Evolutionary conservation across 768 basidiomycete genomes (phyloP).

Genomic region (button mushroom (Agaricus bisporus)): DNA sequence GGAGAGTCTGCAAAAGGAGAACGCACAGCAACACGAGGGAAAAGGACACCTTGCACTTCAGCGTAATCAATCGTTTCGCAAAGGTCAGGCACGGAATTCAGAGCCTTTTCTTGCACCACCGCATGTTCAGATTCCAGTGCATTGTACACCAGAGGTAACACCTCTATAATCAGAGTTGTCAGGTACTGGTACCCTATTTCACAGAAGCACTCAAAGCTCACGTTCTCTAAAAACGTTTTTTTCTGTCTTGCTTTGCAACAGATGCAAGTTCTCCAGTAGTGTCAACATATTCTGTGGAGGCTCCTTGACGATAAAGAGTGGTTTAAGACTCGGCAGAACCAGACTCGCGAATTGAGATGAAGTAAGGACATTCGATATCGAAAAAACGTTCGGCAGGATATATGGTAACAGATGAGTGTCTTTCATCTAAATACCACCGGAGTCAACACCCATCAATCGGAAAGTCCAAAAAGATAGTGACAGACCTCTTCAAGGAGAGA

Average conservation of each 20-base stretch:
- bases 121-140: slow-evolving; percentile 95
- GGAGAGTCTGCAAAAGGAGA: not conserved
- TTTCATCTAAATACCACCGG: slow-evolving; percentile 63
- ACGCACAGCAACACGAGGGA: slow-evolving; percentile 85
- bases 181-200: not conserved
- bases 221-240: slow-evolving; percentile 84
- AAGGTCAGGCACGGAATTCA: slow-evolving; percentile 77
- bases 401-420: slow-evolving; percentile 90
- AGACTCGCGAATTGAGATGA: slow-evolving; percentile 73
- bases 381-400: slow-evolving; percentile 93
- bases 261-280: slow-evolving; percentile 79
- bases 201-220: slow-evolving; percentile 31
- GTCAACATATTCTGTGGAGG: slow-evolving; percentile 98
- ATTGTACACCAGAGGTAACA: slow-evolving; percentile 94
- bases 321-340: slow-evolving; percentile 85
- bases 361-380: slow-evolving; percentile 73
- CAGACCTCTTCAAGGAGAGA: slow-evolving; percentile 87
- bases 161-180: slow-evolving; percentile 45
- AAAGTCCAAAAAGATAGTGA: not conserved
- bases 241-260: slow-evolving; percentile 87
- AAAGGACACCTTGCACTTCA: slow-evolving; percentile 84
- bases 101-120: slow-evolving; percentile 83
- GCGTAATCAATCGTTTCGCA: slow-evolving; percentile 95
- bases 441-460: slow-evolving; percentile 5
- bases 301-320: slow-evolving; percentile 85